These are phyloP conservation scores for Ascocoryne sarcoides DNA, from an alignment of 2,329 filamentous ascomycete genomes.

Conservation along the genomic window DNA sequence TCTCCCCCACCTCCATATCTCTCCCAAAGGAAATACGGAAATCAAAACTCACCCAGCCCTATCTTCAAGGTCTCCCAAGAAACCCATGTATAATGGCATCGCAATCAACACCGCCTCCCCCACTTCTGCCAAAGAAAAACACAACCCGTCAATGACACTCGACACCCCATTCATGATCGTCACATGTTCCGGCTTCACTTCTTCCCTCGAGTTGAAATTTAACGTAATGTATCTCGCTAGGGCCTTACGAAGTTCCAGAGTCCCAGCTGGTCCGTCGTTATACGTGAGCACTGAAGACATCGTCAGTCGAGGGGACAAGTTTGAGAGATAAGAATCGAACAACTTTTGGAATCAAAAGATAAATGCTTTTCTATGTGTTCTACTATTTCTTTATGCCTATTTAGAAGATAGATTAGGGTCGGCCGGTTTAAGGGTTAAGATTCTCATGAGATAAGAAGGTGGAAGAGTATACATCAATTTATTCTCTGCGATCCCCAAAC, in stretches of 20 bases:
- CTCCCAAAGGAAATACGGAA: not conserved
- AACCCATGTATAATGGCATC: slow-evolving; percentile 39
- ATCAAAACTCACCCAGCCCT: slow-evolving; percentile 15
- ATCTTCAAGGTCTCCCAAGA: slow-evolving; percentile 35
- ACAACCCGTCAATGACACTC: slow-evolving; percentile 25
- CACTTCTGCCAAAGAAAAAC: slow-evolving; percentile 34
- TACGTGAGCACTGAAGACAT: slow-evolving; percentile 10
- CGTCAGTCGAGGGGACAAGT: too few relatives aligned
- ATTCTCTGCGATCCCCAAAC: slow-evolving; percentile 12
- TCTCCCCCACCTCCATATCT: not conserved
- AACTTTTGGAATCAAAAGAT: slow-evolving; percentile 3
- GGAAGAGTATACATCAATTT: slow-evolving; percentile 9
- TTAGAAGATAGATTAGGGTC: too few relatives aligned
- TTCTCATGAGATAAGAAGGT: too few relatives aligned
- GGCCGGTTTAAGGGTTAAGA: too few relatives aligned
- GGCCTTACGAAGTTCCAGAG: slow-evolving; percentile 29
- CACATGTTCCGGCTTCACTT: slow-evolving; percentile 31
- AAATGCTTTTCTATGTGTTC: slow-evolving; percentile 7
- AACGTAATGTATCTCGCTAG: slow-evolving; percentile 34
- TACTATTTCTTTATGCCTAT: slow-evolving; percentile 10
- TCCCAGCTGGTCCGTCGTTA: slow-evolving; percentile 20
- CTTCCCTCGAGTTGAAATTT: slow-evolving; percentile 30
- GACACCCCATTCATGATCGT: slow-evolving; percentile 34
- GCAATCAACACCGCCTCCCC: slow-evolving; percentile 38
- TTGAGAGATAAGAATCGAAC: not conserved